Evolutionary conservation across 768 basidiomycete genomes (phyloP), one percentile per base, ranked within the genome.

Genomic region (Exsudoporus frostii): DNA sequence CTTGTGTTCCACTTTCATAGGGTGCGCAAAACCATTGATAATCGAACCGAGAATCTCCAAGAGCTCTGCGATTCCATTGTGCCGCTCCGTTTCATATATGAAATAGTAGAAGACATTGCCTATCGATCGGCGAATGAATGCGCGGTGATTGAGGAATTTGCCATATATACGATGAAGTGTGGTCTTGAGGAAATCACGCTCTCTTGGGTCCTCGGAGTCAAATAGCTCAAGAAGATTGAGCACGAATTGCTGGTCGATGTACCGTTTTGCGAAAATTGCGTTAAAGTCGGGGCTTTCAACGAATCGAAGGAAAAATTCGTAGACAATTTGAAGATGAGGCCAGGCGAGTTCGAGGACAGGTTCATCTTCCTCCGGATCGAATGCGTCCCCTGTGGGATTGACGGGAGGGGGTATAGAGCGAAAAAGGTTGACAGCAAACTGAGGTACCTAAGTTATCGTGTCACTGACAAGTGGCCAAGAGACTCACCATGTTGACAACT

Each of bases 71-170:
- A 99, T 98, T 33, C 97, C 97, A 67, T 99, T 99, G 79, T 99
- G 96, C 43, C 97, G 85, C 69, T 99, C 97, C 1, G 94, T 93
- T 72, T 99, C 97, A 73, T 99, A 99, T 63, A 98, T 80, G 76
- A 98, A 99, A 66, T 95, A 87, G 82, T 97, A 98, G 71, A 99
- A 99, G 64, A 99, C 96, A 65, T 98, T 97, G 79, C 96, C 97
- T 82, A 99, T 98, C 52, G 96, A 98, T 54, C 97, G 86, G 50
- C 97, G 89, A 65, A 99, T 98, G 74, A 98, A 98, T 38, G 97
- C 96, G 55, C 97, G 93, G 40, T 98, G 83, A 69, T 95, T 97
- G 65, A 98, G 85, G 79, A 99, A 98, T 78, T 98, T 98, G 70
- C 97, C 97, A 67, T 99, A 99, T 71, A 99, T 98, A 54, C 97